Percentiles rank a stretch among this genome's conserved stretches.
These are phyloP conservation scores for Avicennia marina DNA, from an alignment of 257 asterid species.

Conservation along the genomic window DNA sequence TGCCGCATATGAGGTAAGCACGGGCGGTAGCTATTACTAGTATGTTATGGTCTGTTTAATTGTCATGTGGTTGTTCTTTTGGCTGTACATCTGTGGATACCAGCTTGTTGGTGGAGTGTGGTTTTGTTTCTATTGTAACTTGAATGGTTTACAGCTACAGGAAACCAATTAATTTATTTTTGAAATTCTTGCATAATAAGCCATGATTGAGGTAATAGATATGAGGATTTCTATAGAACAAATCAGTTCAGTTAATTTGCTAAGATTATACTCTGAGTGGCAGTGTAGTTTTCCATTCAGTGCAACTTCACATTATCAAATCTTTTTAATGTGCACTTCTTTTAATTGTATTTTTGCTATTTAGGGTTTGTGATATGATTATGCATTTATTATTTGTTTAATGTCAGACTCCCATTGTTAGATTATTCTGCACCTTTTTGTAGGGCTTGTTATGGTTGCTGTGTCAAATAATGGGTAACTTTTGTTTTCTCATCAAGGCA, in stretches of 20 bases:
- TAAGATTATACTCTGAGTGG: not conserved
- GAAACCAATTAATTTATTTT: too few species aligned
- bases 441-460: conserved; percentile 12
- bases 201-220: too few species aligned
- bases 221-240: not conserved
- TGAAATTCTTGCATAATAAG: conserved; percentile 7
- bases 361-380: not conserved
- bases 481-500: conserved; percentile 15
- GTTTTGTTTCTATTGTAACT: not conserved
- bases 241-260: conserved; percentile 5
- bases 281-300: too few species aligned
- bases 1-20: conserved; percentile 93
- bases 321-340: too few species aligned
- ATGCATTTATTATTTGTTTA: not conserved
- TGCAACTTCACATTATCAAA: too few species aligned
- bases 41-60: too few species aligned
- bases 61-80: too few species aligned
- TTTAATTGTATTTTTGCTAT: too few species aligned
- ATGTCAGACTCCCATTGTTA: not conserved
- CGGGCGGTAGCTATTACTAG: conserved; percentile 14
- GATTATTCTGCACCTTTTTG: conserved; percentile 4
- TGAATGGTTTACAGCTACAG: not conserved
- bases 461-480: not conserved
- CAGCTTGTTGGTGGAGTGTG: conserved; percentile 5
- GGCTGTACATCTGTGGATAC: too few species aligned